These are phyloP conservation scores for Porcisia deanei DNA, from an alignment of 208 protist species.

Conservation along the genomic window DNA sequence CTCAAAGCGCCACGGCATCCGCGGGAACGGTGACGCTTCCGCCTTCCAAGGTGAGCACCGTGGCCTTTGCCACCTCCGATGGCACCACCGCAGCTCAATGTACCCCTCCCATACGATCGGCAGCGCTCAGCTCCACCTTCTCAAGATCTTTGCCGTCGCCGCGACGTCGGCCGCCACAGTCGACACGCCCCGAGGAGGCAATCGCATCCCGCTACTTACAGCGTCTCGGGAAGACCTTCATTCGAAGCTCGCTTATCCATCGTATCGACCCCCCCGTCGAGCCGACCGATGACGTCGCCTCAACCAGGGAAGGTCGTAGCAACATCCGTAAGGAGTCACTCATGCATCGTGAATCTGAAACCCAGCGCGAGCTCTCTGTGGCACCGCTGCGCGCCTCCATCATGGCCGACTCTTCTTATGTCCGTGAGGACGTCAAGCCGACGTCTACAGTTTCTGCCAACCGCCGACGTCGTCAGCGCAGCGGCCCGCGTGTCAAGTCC, in stretches of 20 bases:
- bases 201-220: constrained; percentile 29
- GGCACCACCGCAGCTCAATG: neutral
- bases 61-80: neutral
- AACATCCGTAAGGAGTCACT: neutral
- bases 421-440: neutral
- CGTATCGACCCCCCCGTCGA: neutral
- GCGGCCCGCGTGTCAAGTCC: neutral
- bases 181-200: constrained; percentile 18
- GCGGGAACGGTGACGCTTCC: neutral
- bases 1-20: neutral
- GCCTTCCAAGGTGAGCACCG: neutral
- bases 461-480: neutral
- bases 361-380: neutral
- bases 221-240: constrained; percentile 27
- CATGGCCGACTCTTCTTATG: neutral
- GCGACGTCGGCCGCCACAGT: neutral
- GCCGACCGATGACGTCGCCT: neutral
- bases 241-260: constrained; percentile 3
- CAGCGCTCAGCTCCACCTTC: neutral
- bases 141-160: neutral
- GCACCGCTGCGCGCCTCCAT: neutral
- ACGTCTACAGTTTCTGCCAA: neutral
- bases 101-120: neutral
- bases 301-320: neutral
- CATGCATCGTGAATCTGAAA: neutral